These are phyloP conservation scores for Cyberlindnera maclurae DNA, from an alignment of 805 yeast species.

Conservation along the genomic window DNA sequence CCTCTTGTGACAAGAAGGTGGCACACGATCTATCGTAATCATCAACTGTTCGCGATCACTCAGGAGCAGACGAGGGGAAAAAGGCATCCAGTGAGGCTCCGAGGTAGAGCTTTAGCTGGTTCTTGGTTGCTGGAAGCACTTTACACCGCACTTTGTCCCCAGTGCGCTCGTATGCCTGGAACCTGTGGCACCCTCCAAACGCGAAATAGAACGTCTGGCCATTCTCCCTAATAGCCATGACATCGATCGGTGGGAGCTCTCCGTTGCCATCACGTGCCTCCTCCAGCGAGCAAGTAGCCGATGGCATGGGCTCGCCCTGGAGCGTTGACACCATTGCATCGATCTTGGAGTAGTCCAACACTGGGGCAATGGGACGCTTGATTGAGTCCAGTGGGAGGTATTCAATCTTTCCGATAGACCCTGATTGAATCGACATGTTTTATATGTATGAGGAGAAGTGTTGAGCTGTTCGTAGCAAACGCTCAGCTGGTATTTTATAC, in stretches of 20 bases:
- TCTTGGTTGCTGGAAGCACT: constrained; percentile 66
- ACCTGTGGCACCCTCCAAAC: constrained; percentile 87
- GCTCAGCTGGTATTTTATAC: too few relatives aligned
- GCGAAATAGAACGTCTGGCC: constrained; percentile 67
- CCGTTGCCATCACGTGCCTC: constrained; percentile 37
- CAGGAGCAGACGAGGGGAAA: constrained; percentile 7
- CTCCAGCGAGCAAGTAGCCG: constrained; percentile 47
- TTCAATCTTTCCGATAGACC: constrained; percentile 41
- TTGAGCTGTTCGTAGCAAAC: too few relatives aligned
- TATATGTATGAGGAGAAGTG: too few relatives aligned
- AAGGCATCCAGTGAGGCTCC: constrained; percentile 57
- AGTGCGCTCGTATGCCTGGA: constrained; percentile 72
- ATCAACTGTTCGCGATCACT: too few relatives aligned
- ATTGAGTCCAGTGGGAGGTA: constrained; percentile 63
- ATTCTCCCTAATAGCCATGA: constrained; percentile 54
- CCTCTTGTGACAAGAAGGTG: too few relatives aligned
- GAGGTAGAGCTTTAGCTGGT: constrained; percentile 58
- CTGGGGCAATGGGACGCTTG: constrained; percentile 80
- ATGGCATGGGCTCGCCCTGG: constrained; percentile 55
- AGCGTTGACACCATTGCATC: constrained; percentile 73
- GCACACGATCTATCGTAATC: constrained; percentile 1
- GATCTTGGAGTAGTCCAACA: constrained; percentile 64
- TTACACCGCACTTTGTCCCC: constrained; percentile 50
- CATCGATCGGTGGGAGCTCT: constrained; percentile 78
- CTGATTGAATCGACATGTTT: constrained; percentile 44